Evolutionary conservation across 129 eudicot species (phyloP), one percentile per base, ranked within the genome.

Genomic region (Flaveria linearis): DNA sequence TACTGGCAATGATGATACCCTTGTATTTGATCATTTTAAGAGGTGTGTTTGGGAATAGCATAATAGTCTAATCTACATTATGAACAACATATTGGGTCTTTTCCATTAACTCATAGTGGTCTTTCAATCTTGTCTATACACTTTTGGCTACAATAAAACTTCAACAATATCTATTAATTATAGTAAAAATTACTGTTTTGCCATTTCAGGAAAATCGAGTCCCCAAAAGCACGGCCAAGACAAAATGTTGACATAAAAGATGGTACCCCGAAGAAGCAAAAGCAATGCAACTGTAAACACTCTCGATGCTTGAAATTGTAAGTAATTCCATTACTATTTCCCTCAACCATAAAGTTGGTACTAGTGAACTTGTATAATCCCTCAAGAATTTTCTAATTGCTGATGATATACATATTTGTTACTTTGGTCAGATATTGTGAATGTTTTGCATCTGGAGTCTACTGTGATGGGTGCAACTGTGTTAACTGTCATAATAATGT

Each of bases 381-480:
- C 52, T 67, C 30, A 66, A n/a, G 3, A 39, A n/a, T 17, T 73
- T 56, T 56, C 73, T 43, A 20, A 20, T 42, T 20, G 11, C 42
- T 63, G 22, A 15, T 14, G 68, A 14, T 18, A 41, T 42, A 22
- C 39, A 43, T 4, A 20, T 68, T 12, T 68, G 9, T 68, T 20
- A 41, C 18, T 14, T 55, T 64, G 75, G 57, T 70, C 89, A 92
- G 98, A 88, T 92, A 92, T 80, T 92, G 98, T 74, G 98, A 92
- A 78, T 92, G 98, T 80, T 93, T 93, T 86, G 98, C 97, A 69
- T 93, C 96, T 71, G 98, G 98, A 83, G 78, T 90, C 36, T 93
- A 93, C 74, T 93, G 98, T 73, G 95, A 90, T 82, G 98, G 96
- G 16, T 93, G 98, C 92, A 90, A 90, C 77, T 93, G 98, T 81